phyloP scores from a whole-genome alignment of 306 rosid genomes.

The Medicago lupulina region DNA sequence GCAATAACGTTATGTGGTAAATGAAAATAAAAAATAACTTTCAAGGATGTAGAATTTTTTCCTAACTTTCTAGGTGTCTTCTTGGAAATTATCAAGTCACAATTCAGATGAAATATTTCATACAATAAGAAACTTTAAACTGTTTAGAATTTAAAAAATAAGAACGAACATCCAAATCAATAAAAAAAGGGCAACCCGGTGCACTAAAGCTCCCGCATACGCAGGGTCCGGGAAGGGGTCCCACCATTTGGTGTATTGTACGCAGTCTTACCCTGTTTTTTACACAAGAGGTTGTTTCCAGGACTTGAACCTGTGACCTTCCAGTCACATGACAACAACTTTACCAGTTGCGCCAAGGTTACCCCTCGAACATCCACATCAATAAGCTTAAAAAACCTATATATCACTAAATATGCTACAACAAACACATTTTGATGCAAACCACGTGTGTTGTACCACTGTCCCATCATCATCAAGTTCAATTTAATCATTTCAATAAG shows the following conservation, averaged over 20 bases:
- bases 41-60: background rate
- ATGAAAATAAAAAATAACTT: conserved; percentile 25
- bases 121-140: conserved; percentile 13
- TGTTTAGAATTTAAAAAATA: background rate
- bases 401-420: conserved; percentile 14
- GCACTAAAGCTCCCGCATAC: too few species aligned
- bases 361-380: background rate
- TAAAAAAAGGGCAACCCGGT: too few species aligned
- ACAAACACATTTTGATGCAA: conserved; percentile 33
- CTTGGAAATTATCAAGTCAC: conserved; percentile 23
- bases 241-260: too few species aligned
- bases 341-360: too few species aligned
- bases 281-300: too few species aligned
- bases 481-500: conserved; percentile 29
- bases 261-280: too few species aligned
- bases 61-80: background rate
- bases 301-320: too few species aligned
- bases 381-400: conserved; percentile 9
- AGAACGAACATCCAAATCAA: background rate
- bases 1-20: background rate
- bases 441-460: conserved; percentile 10
- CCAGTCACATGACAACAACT: too few species aligned
- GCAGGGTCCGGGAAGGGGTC: too few species aligned
- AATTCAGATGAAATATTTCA: conserved; percentile 13
- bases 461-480: conserved; percentile 24